phyloP scores from a whole-genome alignment of 495 filamentous ascomycete species.

The Aspergillus haitiensis region DNA sequence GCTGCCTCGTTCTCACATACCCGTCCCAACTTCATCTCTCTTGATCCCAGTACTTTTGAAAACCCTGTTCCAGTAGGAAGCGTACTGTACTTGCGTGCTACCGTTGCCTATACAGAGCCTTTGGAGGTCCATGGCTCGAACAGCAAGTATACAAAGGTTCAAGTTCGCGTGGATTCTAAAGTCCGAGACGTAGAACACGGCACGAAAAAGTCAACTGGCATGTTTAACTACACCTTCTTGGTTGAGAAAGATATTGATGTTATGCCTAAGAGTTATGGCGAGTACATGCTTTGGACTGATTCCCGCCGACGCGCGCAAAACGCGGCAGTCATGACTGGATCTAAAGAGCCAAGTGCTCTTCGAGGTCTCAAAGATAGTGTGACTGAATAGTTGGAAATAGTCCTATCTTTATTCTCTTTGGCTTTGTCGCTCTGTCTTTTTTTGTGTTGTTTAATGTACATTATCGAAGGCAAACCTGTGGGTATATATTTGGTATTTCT shows the following conservation, averaged over 20 bases:
- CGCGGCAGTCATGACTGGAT: slow-evolving; percentile 37
- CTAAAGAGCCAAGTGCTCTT: slow-evolving; percentile 41
- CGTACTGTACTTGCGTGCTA: slow-evolving; percentile 77
- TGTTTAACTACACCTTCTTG: slow-evolving; percentile 84
- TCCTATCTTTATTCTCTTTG: no score
- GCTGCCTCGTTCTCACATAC: slow-evolving; percentile 75
- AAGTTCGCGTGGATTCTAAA: slow-evolving; percentile 74
- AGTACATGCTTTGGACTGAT: slow-evolving; percentile 81
- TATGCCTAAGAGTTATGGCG: slow-evolving; percentile 70
- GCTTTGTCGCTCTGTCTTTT: neutral
- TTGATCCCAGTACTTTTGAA: slow-evolving; percentile 80
- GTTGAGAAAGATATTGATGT: slow-evolving; percentile 72
- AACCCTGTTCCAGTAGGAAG: slow-evolving; percentile 83
- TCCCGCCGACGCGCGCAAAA: slow-evolving; percentile 60
- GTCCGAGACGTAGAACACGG: slow-evolving; percentile 79
- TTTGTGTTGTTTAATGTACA: neutral
- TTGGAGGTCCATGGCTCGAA: slow-evolving; percentile 37
- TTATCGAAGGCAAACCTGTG: neutral
- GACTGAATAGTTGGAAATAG: slow-evolving; percentile 37
- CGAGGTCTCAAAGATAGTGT: slow-evolving; percentile 46
- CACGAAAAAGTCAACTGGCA: slow-evolving; percentile 70
- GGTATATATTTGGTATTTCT: neutral
- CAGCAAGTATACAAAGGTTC: slow-evolving; percentile 63
- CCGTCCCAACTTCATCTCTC: slow-evolving; percentile 71
- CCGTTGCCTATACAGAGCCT: slow-evolving; percentile 75